phyloP scores from a whole-genome alignment of 176 grass and related monocot genomes.

The Raddia distichophylla region DNA sequence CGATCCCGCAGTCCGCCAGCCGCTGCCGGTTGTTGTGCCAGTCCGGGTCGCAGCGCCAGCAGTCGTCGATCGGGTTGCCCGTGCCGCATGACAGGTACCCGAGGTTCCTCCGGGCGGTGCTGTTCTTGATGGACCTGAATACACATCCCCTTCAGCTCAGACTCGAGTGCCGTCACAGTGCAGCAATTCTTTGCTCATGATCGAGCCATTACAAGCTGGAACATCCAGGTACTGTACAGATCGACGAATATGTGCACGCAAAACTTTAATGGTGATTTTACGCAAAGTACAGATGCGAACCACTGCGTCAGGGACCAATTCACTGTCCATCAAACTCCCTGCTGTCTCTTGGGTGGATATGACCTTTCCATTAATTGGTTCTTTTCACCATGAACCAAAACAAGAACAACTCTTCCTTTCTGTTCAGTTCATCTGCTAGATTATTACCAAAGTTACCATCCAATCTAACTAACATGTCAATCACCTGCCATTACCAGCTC shows the following conservation, averaged over 20 bases:
- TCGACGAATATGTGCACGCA: slow-evolving; percentile 7
- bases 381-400: neutral
- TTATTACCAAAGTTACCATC: neutral
- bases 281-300: neutral
- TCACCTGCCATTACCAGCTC: slow-evolving; percentile 31
- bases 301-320: slow-evolving; percentile 26
- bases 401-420: neutral
- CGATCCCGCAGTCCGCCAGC: slow-evolving; percentile 75
- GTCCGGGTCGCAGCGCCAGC: slow-evolving; percentile 73
- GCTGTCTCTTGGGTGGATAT: neutral
- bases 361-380: slow-evolving; percentile 26
- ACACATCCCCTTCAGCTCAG: neutral
- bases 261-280: neutral
- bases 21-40: slow-evolving; percentile 80
- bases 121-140: slow-evolving; percentile 68
- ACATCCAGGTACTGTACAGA: neutral
- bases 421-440: neutral
- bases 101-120: slow-evolving; percentile 55
- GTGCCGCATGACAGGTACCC: slow-evolving; percentile 73
- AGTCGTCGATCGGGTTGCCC: slow-evolving; percentile 84
- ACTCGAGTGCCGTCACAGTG: neutral
- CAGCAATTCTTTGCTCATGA: neutral
- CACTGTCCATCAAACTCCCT: neutral
- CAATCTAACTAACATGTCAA: neutral
- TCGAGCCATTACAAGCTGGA: neutral